Evolutionary conservation across 129 eudicot species (phyloP).

Genomic region (Tagetes patula): DNA sequence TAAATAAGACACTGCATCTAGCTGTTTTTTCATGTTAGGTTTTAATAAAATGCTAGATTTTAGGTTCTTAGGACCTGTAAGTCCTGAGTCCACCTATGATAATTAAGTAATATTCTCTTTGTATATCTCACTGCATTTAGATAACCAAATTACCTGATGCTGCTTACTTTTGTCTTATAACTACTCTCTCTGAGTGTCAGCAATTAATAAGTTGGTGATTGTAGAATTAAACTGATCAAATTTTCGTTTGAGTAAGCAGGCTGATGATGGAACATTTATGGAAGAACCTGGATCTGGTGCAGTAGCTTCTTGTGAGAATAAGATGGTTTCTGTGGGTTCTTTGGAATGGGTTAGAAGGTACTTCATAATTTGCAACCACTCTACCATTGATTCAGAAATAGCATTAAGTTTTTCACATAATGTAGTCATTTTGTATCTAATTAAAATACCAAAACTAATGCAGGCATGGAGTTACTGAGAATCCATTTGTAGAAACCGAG

Average conservation of each 20-base stretch:
- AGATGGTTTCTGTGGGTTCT: slow-evolving; percentile 80
- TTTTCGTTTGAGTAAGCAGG: slow-evolving; percentile 39
- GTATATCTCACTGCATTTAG: neutral
- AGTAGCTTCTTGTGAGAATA: slow-evolving; percentile 71
- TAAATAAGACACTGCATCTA: neutral
- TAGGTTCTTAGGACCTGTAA: slow-evolving; percentile 7
- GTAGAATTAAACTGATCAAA: slow-evolving; percentile 6
- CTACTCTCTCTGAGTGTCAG: neutral
- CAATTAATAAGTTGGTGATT: slow-evolving; percentile 18
- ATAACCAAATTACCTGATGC: neutral
- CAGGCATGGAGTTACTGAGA: slow-evolving; percentile 81
- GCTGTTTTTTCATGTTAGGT: neutral
- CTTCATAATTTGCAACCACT: slow-evolving; percentile 14
- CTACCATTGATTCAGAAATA: neutral
- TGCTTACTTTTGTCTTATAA: neutral
- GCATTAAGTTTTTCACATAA: neutral
- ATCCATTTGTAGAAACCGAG: slow-evolving; percentile 69
- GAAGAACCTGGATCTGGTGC: slow-evolving; percentile 99
- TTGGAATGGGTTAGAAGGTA: slow-evolving; percentile 94
- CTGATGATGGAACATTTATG: slow-evolving; percentile 72
- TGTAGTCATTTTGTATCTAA: neutral
- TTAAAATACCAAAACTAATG: neutral
- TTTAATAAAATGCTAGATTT: neutral
- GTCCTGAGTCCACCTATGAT: neutral
- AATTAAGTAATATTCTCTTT: neutral